Conservation (phyloP, 768 basidiomycete genomes). For the Arthromyces matolae region DNA sequence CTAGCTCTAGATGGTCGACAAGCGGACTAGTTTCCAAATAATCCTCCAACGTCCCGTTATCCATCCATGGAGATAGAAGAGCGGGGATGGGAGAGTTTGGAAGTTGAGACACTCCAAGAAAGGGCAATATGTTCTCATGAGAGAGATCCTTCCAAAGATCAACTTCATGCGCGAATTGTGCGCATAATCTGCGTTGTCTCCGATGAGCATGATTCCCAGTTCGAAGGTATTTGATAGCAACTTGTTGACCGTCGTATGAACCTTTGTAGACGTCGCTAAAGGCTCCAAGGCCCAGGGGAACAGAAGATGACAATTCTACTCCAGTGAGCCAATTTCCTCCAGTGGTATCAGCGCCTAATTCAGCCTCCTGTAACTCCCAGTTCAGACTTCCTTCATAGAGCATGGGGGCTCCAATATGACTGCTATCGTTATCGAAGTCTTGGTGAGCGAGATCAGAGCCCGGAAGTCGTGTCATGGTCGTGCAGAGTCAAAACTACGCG, state of each 20-base stretch:
- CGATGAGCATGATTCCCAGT: not conserved
- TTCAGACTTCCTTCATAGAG: too few species aligned
- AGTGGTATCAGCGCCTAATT: too few species aligned
- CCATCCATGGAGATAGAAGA: conserved; percentile 5
- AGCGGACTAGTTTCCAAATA: not conserved
- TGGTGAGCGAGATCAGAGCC: too few species aligned
- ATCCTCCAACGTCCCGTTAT: not conserved
- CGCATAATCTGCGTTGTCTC: too few species aligned
- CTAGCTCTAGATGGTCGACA: not conserved
- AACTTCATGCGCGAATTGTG: not conserved
- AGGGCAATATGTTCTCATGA: not conserved
- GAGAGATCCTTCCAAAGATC: not conserved
- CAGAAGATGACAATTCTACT: too few species aligned
- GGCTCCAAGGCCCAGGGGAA: too few species aligned
- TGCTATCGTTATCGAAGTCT: too few species aligned
- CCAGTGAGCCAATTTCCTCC: too few species aligned
- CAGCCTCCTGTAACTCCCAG: too few species aligned
- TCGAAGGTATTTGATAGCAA: not conserved
- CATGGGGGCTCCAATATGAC: too few species aligned
- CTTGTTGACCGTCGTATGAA: not conserved
- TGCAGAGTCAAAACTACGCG: too few species aligned
- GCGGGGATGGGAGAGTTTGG: not conserved
- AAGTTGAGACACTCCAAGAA: not conserved
- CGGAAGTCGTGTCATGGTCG: too few species aligned
- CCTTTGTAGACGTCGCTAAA: not conserved